Evolutionary conservation across 768 basidiomycete genomes (phyloP).

Genomic region (Naganishia vaughanmartiniae): DNA sequence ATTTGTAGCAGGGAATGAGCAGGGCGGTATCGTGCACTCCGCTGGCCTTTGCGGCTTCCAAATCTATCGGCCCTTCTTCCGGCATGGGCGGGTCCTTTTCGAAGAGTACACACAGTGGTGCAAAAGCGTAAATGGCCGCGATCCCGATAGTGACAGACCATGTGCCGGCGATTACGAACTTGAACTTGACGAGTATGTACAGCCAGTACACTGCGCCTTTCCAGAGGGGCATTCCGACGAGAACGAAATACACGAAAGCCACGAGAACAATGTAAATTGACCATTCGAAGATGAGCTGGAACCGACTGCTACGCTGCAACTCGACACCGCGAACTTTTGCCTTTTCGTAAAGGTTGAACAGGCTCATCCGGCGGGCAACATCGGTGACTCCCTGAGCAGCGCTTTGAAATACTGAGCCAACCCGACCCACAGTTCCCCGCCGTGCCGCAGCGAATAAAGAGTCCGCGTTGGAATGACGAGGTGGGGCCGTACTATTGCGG

Average conservation of each 20-base stretch:
- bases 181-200: conserved; percentile 1
- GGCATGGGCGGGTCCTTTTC: conserved; percentile 17
- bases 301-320: not conserved
- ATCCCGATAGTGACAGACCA: conserved; percentile 18
- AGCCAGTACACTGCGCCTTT: conserved; percentile 23
- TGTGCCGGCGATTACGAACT: not conserved
- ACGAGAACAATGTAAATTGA: not conserved
- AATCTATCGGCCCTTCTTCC: not conserved
- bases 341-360: conserved; percentile 18
- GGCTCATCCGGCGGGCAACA: conserved; percentile 2
- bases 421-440: not conserved
- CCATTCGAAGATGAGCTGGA: conserved; percentile 2
- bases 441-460: not conserved
- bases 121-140: conserved; percentile 11
- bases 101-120: not conserved
- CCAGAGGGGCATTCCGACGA: conserved; percentile 13
- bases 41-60: not conserved
- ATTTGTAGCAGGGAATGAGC: conserved; percentile 20
- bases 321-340: conserved; percentile 17
- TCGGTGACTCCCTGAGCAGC: conserved; percentile 9
- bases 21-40: conserved; percentile 17
- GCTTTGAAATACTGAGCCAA: conserved; percentile 3
- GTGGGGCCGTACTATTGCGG: not conserved
- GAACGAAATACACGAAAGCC: conserved; percentile 2
- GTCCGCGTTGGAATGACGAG: conserved; percentile 2